Base-by-base conservation (phyloP, 257 asterid genomes). In the Nicotiana attenuata region DNA sequence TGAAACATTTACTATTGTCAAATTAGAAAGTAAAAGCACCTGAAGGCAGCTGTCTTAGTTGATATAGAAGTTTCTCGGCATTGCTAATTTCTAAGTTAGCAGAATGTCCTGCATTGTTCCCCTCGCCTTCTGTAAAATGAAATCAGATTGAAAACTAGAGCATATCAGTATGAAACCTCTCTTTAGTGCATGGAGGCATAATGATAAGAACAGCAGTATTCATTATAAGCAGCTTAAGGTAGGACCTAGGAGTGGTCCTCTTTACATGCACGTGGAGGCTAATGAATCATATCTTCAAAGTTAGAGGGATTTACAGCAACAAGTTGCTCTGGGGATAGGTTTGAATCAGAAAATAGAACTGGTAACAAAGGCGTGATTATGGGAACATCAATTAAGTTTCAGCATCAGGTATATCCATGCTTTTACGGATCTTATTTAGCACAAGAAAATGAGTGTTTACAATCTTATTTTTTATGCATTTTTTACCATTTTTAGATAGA, bases 1-100 rank as follows among this genome's bases (percentile, higher is more conserved):
- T 24, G 24, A 26, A 50, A 33, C 52, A 22, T 71, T 69, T 9
- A 19, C 65, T 29, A 19, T 7, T 53, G 75, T 67, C 66, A 75
- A 65, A 81, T 56, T 38, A 84, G 57, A 77, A 67, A 85, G 24
- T 75, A 65, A 57, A 64, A 29, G 79, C 69, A 95, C 98, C 99
- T 86, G 96, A 83, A 77, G 88, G 88, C 61, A 93, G 82, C 33
- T 85, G 90, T 61, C 88, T 88, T 63, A 87, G 80, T 82, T 85
- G 91, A 77, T 87, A 88, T 82, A 87, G 89, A 89, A 87, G 47
- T 78, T 83, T 85, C 80, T 53, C 87, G 33, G n/a, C 84, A 80
- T 85, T 89, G 80, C 79, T 85, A 79, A 71, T 80, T 64, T 75
- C 91, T 41, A 76, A 77, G 66, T 77, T 80, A 76, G 83, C 56